Evolutionary conservation across 2,329 filamentous ascomycete species (phyloP).

Genomic region (Pseudogymnoascus sp.): DNA sequence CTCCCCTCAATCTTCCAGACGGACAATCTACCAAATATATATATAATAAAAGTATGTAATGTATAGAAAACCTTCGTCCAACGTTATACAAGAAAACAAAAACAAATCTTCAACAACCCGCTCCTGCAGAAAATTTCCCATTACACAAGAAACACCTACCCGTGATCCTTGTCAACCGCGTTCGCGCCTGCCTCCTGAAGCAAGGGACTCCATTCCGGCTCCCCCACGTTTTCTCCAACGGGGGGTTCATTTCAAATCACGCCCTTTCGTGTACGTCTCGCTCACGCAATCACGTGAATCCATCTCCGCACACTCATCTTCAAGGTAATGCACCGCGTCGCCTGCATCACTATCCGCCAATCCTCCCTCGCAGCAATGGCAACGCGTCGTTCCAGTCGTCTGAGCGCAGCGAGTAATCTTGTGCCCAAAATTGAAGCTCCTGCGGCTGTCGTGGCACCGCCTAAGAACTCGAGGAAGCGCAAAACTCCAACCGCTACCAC

Average conservation of each 20-base stretch:
- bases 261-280: neutral
- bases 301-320: neutral
- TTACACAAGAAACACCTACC: neutral
- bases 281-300: neutral
- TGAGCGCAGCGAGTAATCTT: neutral
- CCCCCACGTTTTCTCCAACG: neutral
- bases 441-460: neutral
- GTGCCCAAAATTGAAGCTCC: neutral
- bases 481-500: neutral
- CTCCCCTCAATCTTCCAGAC: neutral
- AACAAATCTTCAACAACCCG: neutral
- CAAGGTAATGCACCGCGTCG: neutral
- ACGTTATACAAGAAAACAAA: neutral
- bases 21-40: neutral
- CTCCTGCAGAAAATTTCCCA: neutral
- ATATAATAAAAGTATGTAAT: neutral
- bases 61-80: neutral
- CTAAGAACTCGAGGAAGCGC: neutral
- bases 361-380: neutral
- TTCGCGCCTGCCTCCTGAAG: neutral
- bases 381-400: neutral
- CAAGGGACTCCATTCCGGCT: neutral
- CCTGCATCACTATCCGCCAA: neutral
- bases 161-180: neutral
- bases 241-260: neutral